Percentiles rank a stretch among this genome's conserved stretches.
phyloP scores from a whole-genome alignment of 2,329 filamentous ascomycete genomes.

The Paracorniculantispora psalliotae region DNA sequence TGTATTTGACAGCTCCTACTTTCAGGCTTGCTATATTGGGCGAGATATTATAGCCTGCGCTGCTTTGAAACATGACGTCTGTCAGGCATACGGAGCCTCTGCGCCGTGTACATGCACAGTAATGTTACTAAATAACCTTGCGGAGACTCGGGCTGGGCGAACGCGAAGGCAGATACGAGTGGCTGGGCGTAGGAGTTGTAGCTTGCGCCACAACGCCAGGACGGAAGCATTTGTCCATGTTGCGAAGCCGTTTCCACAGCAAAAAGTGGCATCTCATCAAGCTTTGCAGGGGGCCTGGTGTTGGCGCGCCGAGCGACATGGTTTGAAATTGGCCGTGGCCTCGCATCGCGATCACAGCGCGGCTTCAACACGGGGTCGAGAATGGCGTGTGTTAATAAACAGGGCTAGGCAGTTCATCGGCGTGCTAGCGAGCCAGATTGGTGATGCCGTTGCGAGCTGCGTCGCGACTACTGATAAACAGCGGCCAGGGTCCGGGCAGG shows the following conservation, averaged over 20 bases:
- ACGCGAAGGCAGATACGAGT: constrained; percentile 1
- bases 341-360: background rate
- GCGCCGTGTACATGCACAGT: no score
- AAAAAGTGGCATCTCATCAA: background rate
- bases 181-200: background rate
- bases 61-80: constrained; percentile 2
- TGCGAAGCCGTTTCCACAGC: background rate
- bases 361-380: background rate
- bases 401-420: background rate
- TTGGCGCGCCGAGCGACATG: background rate
- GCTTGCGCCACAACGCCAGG: background rate
- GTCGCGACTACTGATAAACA: background rate
- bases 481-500: background rate
- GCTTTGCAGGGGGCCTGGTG: background rate
- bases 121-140: background rate
- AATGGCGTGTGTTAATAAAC: background rate
- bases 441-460: background rate
- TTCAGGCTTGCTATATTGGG: background rate
- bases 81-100: background rate
- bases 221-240: background rate
- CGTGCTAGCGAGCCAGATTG: background rate
- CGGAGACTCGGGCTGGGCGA: background rate
- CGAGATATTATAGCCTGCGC: background rate
- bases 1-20: background rate
- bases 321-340: background rate